Conservation (phyloP, 306 rosid species). For the Erythrophleum fordii region DNA sequence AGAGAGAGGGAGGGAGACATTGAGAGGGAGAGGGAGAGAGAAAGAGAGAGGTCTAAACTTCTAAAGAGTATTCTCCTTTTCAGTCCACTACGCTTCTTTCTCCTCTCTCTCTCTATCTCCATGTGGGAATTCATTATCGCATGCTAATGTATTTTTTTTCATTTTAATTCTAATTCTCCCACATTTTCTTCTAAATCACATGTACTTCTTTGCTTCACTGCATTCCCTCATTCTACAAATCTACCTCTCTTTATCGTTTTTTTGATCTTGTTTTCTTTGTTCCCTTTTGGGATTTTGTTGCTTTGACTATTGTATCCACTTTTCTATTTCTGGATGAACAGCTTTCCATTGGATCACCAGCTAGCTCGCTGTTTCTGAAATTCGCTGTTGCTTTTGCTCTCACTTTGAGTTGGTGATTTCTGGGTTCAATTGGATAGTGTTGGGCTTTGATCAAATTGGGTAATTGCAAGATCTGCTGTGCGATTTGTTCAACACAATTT, state of each 20-base stretch:
- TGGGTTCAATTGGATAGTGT: neutral
- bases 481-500: neutral
- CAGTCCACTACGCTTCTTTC: conserved; percentile 55
- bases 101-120: conserved; percentile 3
- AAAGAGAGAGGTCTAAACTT: conserved; percentile 37
- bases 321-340: neutral
- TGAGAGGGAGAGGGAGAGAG: conserved; percentile 12
- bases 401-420: neutral
- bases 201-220: conserved; percentile 24
- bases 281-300: neutral
- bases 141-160: conserved; percentile 5
- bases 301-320: neutral
- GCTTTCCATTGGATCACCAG: neutral
- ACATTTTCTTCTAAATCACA: neutral
- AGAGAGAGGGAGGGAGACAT: conserved; percentile 23
- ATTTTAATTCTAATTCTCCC: neutral
- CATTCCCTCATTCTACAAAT: conserved; percentile 31
- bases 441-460: conserved; percentile 32
- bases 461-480: conserved; percentile 54
- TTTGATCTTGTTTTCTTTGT: neutral
- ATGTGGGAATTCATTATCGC: neutral
- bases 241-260: neutral
- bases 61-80: conserved; percentile 39
- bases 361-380: neutral
- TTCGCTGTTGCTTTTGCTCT: neutral